Percentiles rank a stretch among this genome's conserved stretches.
phyloP scores from a whole-genome alignment of 2,329 filamentous ascomycete genomes.

The Monilinia laxa region DNA sequence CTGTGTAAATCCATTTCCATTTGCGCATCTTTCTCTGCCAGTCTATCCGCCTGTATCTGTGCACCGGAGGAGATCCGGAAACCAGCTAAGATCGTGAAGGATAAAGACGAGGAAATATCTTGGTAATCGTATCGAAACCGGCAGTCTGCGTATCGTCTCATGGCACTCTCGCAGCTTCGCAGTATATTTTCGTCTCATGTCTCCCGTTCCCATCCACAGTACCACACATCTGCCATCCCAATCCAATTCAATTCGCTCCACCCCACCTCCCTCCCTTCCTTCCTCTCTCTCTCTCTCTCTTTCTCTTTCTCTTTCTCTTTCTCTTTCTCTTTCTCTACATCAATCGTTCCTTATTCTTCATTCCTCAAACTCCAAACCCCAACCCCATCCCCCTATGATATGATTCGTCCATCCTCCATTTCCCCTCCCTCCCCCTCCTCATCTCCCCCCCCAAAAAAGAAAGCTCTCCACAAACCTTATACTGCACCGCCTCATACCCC shows the following conservation, averaged over 20 bases:
- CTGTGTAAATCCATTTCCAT: too few relatives aligned
- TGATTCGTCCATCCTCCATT: neutral
- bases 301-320: too few relatives aligned
- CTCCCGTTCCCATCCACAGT: neutral
- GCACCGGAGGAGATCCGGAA: too few relatives aligned
- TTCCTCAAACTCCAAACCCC: too few relatives aligned
- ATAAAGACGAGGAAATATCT: conserved; percentile 27
- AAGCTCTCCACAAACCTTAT: conserved; percentile 65
- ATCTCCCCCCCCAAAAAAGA: conserved; percentile 3
- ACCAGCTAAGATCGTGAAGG: neutral
- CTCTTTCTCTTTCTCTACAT: neutral
- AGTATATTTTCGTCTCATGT: neutral
- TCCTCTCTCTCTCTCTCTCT: neutral
- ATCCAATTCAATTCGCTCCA: neutral
- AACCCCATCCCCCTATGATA: neutral
- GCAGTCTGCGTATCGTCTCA: neutral
- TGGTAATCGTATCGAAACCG: neutral
- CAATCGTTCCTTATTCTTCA: too few relatives aligned
- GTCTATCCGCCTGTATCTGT: neutral
- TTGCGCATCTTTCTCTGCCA: neutral
- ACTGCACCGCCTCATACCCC: conserved; percentile 95
- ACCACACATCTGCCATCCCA: neutral
- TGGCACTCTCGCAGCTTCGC: neutral
- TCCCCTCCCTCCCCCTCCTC: neutral
- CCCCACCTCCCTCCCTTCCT: too few relatives aligned